Conservation (phyloP, 495 filamentous ascomycete species). For the Penicillium alfredii region DNA sequence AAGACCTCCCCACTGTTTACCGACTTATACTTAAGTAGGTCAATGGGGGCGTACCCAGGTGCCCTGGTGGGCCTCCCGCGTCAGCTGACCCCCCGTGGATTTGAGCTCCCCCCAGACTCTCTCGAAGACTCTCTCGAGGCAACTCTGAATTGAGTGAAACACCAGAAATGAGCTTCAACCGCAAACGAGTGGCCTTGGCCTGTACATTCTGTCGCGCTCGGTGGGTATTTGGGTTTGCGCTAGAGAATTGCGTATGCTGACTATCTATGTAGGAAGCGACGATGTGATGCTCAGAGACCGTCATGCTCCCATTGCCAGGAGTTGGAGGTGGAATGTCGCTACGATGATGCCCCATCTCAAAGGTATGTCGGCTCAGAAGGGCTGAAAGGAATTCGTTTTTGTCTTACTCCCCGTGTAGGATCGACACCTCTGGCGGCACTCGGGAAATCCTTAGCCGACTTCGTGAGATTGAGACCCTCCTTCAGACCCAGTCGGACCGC, state of each 20-base stretch:
- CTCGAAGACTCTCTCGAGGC: too few species aligned
- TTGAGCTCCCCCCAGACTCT: too few species aligned
- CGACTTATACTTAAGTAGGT: too few species aligned
- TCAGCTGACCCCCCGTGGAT: too few species aligned
- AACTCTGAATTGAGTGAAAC: too few species aligned
- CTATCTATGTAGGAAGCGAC: not conserved
- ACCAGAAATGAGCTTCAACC: constrained; percentile 4
- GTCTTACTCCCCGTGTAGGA: too few species aligned
- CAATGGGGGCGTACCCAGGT: too few species aligned
- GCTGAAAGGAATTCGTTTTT: not conserved
- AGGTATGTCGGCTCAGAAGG: not conserved
- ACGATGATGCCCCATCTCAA: constrained; percentile 6
- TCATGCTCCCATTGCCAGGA: constrained; percentile 2
- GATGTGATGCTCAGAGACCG: constrained; percentile 4
- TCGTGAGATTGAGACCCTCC: not conserved
- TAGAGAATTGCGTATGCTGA: not conserved
- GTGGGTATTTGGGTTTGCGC: not conserved
- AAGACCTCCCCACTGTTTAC: too few species aligned
- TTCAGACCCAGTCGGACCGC: not conserved
- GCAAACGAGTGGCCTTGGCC: constrained; percentile 2
- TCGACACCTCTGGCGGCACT: constrained; percentile 4
- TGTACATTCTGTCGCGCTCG: constrained; percentile 3
- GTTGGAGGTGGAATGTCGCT: constrained; percentile 6
- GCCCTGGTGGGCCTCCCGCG: too few species aligned
- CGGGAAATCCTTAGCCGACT: constrained; percentile 1